Conservation (phyloP, 768 basidiomycete genomes). For the Pleurotus djamor region DNA sequence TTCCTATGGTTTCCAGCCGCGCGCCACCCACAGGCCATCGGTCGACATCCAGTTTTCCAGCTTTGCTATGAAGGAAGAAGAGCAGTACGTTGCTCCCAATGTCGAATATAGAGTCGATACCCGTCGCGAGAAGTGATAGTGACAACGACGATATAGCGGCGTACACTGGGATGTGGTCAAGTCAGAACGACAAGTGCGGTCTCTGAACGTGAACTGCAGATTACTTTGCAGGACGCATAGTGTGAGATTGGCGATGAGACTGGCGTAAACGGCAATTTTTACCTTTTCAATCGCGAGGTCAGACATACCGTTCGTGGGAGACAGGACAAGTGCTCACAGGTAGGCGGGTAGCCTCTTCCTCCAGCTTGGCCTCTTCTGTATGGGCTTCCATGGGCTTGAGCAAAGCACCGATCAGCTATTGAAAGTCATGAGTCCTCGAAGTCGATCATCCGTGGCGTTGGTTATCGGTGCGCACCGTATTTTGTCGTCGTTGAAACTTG, state of each 20-base stretch:
- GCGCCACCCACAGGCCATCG: constrained; percentile 93
- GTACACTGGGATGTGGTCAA: constrained; percentile 58
- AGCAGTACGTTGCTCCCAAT: constrained; percentile 82
- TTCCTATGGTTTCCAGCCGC: constrained; percentile 88
- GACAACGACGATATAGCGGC: constrained; percentile 85
- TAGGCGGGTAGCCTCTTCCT: constrained; percentile 64
- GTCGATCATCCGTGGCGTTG: background rate
- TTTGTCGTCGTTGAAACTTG: constrained; percentile 68
- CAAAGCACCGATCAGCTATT: constrained; percentile 79
- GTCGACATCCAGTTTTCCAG: constrained; percentile 66
- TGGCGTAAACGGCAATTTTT: constrained; percentile 85
- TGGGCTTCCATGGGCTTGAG: constrained; percentile 91
- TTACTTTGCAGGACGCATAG: constrained; percentile 73
- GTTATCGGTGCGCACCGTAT: constrained; percentile 48
- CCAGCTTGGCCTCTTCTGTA: constrained; percentile 74
- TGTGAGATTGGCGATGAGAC: constrained; percentile 72
- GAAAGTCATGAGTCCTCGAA: too few relatives aligned
- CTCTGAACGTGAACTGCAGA: constrained; percentile 12
- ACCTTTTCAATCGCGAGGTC: constrained; percentile 45
- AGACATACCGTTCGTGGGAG: background rate
- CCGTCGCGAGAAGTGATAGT: constrained; percentile 85
- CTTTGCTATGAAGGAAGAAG: constrained; percentile 75
- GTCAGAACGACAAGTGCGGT: constrained; percentile 5
- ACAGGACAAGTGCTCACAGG: constrained; percentile 43
- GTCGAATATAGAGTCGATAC: constrained; percentile 86